Evolutionary conservation across 2,329 filamentous ascomycete species (phyloP).

Genomic region (Pyricularia grisea): DNA sequence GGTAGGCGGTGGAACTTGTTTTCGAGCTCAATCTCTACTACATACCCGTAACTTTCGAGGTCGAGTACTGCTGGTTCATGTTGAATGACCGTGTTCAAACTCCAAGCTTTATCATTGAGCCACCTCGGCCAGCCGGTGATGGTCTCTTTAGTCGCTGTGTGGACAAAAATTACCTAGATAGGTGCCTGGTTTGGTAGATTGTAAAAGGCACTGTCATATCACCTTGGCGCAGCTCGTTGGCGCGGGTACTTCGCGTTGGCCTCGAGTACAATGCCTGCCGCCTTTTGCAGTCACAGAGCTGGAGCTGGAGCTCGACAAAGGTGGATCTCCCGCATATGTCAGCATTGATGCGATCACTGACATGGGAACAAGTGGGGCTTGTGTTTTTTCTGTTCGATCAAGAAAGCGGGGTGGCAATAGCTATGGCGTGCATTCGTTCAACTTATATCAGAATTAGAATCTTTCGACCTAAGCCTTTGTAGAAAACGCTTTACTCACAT

Average conservation of each 20-base stretch:
- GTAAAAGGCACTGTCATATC: background rate
- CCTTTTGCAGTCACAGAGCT: background rate
- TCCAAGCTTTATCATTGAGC: background rate
- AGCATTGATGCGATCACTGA: background rate
- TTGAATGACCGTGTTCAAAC: slow-evolving; percentile 22
- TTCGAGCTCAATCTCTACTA: slow-evolving; percentile 2
- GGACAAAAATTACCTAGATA: background rate
- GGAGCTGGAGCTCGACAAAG: background rate
- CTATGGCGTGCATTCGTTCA: background rate
- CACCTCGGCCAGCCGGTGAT: background rate
- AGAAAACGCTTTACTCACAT: background rate
- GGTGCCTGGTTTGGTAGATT: background rate
- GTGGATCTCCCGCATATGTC: background rate
- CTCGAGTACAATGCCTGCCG: too few relatives aligned
- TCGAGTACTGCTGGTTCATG: slow-evolving; percentile 60
- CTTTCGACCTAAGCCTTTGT: background rate
- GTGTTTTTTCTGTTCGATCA: too few relatives aligned
- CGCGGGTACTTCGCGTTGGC: too few relatives aligned
- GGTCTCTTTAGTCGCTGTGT: background rate
- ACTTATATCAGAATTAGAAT: background rate
- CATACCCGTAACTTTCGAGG: slow-evolving; percentile 69
- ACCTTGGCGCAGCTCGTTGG: background rate
- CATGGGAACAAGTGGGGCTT: too few relatives aligned
- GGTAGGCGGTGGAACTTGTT: slow-evolving; percentile 6
- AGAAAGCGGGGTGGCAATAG: background rate